Conservation (phyloP, 1,139 yeast genomes). For the Ogataea hybrid region DNA sequence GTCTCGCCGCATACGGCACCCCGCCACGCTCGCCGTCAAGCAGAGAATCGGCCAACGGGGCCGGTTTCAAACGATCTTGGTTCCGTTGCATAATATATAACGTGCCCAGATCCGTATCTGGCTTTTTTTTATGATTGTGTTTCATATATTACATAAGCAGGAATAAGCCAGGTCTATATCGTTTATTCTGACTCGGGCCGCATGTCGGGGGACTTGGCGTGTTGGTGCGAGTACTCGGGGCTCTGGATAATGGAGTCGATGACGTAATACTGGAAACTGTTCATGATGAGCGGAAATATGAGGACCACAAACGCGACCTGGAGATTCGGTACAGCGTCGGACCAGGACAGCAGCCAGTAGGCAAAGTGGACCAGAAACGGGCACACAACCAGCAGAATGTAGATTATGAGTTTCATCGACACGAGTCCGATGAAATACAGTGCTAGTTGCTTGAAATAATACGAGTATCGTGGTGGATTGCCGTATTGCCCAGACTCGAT, state of each 20-base stretch:
- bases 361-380: slow-evolving; percentile 57
- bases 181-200: neutral
- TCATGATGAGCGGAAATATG: slow-evolving; percentile 74
- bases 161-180: neutral
- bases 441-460: slow-evolving; percentile 70
- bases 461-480: slow-evolving; percentile 58
- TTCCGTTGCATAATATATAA: slow-evolving; percentile 1
- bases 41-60: neutral
- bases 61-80: neutral
- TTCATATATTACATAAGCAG: neutral
- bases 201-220: slow-evolving; percentile 13
- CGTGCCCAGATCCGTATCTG: neutral
- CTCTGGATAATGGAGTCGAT: slow-evolving; percentile 84
- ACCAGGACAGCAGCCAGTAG: slow-evolving; percentile 68
- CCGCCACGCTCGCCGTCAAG: slow-evolving; percentile 1
- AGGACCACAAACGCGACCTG: slow-evolving; percentile 88
- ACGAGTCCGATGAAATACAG: slow-evolving; percentile 62
- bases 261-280: slow-evolving; percentile 81
- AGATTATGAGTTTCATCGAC: slow-evolving; percentile 54
- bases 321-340: slow-evolving; percentile 72
- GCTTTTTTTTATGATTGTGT: neutral
- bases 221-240: slow-evolving; percentile 35
- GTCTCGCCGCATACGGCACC: neutral
- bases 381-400: slow-evolving; percentile 54
- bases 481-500: slow-evolving; percentile 88